Percentiles rank a stretch among this genome's conserved stretches.
phyloP scores from a whole-genome alignment of 73 alveolate species.

The Tetrahymena borealis region DNA sequence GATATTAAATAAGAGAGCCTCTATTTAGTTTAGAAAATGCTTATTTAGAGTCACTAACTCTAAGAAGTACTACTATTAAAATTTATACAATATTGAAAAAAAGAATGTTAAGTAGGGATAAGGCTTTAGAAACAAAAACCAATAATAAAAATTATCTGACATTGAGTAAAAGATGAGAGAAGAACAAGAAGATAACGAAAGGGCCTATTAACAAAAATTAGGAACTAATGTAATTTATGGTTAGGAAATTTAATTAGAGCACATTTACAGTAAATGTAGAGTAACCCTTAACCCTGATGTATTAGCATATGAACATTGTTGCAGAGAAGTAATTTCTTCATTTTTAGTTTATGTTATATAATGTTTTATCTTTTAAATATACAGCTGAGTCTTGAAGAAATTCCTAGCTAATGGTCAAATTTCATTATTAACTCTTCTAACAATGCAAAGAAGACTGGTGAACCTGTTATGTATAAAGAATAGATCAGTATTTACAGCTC shows the following conservation, averaged over 20 bases:
- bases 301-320: not conserved
- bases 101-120: not conserved
- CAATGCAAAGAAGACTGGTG: not conserved
- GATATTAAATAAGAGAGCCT: not conserved
- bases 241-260: not conserved
- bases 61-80: not conserved
- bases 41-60: not conserved
- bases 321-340: not conserved
- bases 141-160: not conserved
- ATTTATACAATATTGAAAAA: not conserved
- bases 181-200: not conserved
- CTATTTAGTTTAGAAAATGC: not conserved
- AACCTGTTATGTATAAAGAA: not conserved
- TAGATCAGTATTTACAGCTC: not conserved
- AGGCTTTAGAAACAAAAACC: not conserved
- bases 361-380: no score
- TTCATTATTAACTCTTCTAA: not conserved
- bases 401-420: not conserved
- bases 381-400: not conserved
- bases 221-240: not conserved
- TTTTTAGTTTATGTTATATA: no score
- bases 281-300: not conserved
- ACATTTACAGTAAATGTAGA: not conserved
- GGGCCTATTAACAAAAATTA: not conserved
- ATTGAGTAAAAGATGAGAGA: not conserved